These are phyloP conservation scores for Chloris gayana DNA, from an alignment of 176 grass and related monocot genomes.

Conservation along the genomic window DNA sequence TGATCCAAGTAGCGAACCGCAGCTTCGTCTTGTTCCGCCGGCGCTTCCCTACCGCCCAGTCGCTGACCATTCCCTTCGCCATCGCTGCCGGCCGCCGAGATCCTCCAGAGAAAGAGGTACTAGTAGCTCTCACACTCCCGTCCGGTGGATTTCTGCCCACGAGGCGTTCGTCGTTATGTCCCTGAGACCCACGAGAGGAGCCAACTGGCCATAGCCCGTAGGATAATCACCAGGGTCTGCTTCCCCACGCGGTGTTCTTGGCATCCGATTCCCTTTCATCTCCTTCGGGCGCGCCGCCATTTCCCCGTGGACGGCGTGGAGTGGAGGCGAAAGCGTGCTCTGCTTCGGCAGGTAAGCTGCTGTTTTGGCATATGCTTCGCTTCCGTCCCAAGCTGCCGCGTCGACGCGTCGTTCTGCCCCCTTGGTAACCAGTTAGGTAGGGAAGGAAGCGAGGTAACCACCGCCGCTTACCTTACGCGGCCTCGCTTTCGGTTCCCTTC, in stretches of 20 bases:
- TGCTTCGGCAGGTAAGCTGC: background rate
- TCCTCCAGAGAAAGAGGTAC: conserved; percentile 12
- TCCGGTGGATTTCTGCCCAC: background rate
- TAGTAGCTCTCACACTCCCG: background rate
- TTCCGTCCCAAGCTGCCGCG: conserved; percentile 31
- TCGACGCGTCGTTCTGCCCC: background rate
- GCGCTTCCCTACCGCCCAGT: background rate
- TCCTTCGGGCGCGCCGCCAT: background rate
- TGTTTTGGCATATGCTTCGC: background rate
- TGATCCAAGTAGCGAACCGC: background rate
- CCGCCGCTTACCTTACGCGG: conserved; percentile 15
- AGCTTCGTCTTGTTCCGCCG: background rate
- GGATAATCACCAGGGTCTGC: background rate
- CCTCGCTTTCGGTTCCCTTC: background rate
- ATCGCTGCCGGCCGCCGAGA: background rate
- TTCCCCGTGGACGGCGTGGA: background rate
- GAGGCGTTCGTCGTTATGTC: conserved; percentile 24
- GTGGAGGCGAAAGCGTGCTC: background rate
- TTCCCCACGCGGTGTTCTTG: background rate
- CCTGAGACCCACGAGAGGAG: background rate
- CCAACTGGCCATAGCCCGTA: too few relatives aligned
- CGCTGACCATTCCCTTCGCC: too few relatives aligned
- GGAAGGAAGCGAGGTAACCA: conserved; percentile 1
- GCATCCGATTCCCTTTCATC: conserved; percentile 29
- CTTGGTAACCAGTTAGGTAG: conserved; percentile 28